A percentile compares a stretch with the other conserved stretches of the same genome.
Conservation (phyloP, 2,329 filamentous ascomycete species). For the Dothistroma pini region DNA sequence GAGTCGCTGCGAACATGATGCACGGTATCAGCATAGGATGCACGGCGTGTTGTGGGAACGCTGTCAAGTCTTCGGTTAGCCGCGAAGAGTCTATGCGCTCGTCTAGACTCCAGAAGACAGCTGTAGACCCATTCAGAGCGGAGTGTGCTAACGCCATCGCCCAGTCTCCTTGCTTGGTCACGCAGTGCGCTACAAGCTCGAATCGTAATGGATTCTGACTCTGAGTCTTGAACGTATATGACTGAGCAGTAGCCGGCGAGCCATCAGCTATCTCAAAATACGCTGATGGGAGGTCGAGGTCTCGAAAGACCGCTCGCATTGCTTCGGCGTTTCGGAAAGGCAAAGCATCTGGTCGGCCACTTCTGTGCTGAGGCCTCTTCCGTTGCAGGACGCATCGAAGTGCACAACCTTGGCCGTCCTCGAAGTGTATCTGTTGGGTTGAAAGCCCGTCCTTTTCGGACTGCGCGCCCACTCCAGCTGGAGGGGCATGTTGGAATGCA, state of each 20-base stretch:
- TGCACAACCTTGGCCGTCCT: background rate
- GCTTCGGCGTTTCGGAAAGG: conserved; percentile 12
- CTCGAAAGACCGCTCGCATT: conserved; percentile 9
- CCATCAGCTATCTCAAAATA: conserved; percentile 21
- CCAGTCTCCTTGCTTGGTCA: conserved; percentile 23
- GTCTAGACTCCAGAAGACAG: conserved; percentile 21
- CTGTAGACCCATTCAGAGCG: conserved; percentile 4
- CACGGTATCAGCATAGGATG: conserved; percentile 24
- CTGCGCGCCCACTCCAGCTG: background rate
- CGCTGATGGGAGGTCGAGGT: conserved; percentile 15
- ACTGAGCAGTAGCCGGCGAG: conserved; percentile 10
- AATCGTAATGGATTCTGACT: background rate
- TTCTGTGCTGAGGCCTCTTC: conserved; percentile 15
- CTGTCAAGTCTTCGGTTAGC: conserved; percentile 9
- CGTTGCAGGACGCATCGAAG: conserved; percentile 16
- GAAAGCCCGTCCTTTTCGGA: background rate
- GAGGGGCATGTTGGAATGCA: background rate
- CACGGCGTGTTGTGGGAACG: conserved; percentile 8
- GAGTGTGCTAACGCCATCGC: conserved; percentile 19
- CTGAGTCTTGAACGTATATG: background rate
- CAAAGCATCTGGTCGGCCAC: conserved; percentile 15
- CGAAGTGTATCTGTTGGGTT: background rate
- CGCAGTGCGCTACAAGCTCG: conserved; percentile 17
- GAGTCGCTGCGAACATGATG: conserved; percentile 19
- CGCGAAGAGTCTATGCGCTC: conserved; percentile 3